Base-by-base conservation (phyloP, 441 rosid genomes). In the Pelargonium myrrhifolium region DNA sequence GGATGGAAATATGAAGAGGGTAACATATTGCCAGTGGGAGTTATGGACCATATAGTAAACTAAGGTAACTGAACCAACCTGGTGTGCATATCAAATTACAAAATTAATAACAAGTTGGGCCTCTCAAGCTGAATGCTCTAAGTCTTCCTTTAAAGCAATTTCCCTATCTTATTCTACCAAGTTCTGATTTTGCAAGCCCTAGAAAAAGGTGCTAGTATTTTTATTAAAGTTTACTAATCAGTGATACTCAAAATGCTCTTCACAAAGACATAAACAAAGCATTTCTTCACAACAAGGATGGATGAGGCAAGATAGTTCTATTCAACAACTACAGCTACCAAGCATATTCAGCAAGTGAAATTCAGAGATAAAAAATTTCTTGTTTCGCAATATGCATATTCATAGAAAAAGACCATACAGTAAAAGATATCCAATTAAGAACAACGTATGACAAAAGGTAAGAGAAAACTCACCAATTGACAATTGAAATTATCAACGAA, bases 381-480 rank as follows among this genome's bases (percentile, higher is more conserved):
- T 60, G 28, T 5, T 28, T 60, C 42, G 28, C 64, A n/a, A 61
- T 9, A 61, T 61, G n/a, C 20, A 61, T 26, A 24, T 61, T 28
- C 40, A 61, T 24, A 39, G 31, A 6, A 61, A 61, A 2, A 61
- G 40, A 31, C n/a, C 42, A 61, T 60, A 61, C 42, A 28, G 6
- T 40, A 28, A 14, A 35, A 61, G 42, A 28, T 14, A 28, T 60
- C 31, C 42, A 61, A 61, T 6, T 28, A 18, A 20, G 20, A 9
- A 21, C 62, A 21, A 2, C 11, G 35, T 14, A 61, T 9, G 5
- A 12, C 42, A 61, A 31, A 60, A 60, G 43, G 71, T 22, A 72
- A 68, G 64, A 71, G 73, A 68, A 74, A 76, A 79, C 98, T 85
- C 91, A 95, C 99, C 99, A 85, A 85, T 83, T 83, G 65, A 95